Evolutionary conservation across 2,329 filamentous ascomycete genomes (phyloP).

Genomic region (Cadophora sp.): DNA sequence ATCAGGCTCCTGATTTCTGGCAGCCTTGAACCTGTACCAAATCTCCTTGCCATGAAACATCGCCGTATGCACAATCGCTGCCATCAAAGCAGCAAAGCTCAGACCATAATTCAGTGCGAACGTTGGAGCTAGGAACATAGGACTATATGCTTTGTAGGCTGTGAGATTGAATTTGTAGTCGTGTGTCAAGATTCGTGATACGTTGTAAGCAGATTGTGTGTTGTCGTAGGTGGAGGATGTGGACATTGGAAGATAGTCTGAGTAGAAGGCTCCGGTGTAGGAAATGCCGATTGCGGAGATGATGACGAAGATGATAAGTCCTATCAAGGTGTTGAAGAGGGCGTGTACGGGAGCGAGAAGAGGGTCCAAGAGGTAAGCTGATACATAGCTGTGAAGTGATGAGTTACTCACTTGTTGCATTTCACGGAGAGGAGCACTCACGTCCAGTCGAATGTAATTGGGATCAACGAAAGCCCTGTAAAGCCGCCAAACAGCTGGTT

Average conservation of each 20-base stretch:
- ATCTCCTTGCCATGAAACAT: constrained; percentile 72
- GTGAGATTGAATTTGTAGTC: constrained; percentile 67
- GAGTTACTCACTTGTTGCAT: not conserved
- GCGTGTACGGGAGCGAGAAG: constrained; percentile 75
- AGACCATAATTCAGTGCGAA: constrained; percentile 74
- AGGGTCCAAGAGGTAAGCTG: constrained; percentile 61
- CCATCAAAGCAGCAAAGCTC: constrained; percentile 74
- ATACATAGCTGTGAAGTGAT: constrained; percentile 27
- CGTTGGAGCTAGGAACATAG: constrained; percentile 75
- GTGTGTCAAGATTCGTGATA: constrained; percentile 64
- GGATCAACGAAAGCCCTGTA: constrained; percentile 71
- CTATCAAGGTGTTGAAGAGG: constrained; percentile 74
- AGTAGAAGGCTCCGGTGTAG: constrained; percentile 64
- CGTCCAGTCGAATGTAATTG: constrained; percentile 79
- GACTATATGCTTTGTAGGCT: constrained; percentile 73
- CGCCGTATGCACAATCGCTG: constrained; percentile 70
- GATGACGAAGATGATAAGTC: constrained; percentile 70
- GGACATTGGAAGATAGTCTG: constrained; percentile 70
- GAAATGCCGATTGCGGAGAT: constrained; percentile 65
- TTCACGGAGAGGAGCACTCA: constrained; percentile 46
- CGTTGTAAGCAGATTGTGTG: constrained; percentile 68
- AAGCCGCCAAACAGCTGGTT: constrained; percentile 76
- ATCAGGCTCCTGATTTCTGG: constrained; percentile 51
- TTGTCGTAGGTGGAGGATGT: constrained; percentile 77
- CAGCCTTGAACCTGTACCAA: constrained; percentile 50